Evolutionary conservation across 768 basidiomycete genomes (phyloP).

Genomic region (Trametes meyenii): DNA sequence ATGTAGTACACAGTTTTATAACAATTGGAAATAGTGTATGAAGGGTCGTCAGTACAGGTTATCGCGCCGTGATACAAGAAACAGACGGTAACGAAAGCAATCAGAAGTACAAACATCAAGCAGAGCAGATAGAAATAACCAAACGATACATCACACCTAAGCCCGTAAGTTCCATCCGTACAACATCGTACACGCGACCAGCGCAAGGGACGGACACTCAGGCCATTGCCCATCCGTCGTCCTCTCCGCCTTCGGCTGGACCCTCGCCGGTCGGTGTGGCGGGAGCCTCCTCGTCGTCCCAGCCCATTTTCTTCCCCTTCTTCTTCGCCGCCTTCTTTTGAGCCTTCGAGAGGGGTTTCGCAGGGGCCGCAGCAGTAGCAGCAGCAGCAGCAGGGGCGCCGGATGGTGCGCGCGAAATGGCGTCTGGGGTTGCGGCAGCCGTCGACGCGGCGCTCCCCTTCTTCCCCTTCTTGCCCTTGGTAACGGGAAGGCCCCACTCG

Average conservation of each 20-base stretch:
- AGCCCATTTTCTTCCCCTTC: conserved; percentile 17
- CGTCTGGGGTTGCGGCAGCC: conserved; percentile 10
- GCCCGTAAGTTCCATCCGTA: background rate
- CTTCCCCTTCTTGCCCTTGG: conserved; percentile 30
- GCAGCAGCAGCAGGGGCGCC: conserved; percentile 3
- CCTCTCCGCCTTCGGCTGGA: background rate
- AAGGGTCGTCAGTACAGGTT: background rate
- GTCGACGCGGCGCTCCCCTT: conserved; percentile 16
- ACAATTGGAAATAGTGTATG: background rate
- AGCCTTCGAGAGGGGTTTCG: conserved; percentile 10
- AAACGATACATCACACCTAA: conserved; percentile 8
- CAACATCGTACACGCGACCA: conserved; percentile 5
- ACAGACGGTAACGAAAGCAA: background rate
- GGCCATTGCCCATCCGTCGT: conserved; percentile 3
- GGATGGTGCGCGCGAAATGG: conserved; percentile 25
- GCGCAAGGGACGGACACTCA: background rate
- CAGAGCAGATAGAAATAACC: conserved; percentile 5
- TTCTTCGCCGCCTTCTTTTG: conserved; percentile 21
- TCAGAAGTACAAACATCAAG: conserved; percentile 1
- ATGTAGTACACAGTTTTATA: background rate
- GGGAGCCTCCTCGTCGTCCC: conserved; percentile 8
- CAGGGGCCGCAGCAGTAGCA: background rate
- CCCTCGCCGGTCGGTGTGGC: conserved; percentile 1
- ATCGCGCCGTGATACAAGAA: background rate
- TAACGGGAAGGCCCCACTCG: conserved; percentile 17